Evolutionary conservation across 495 filamentous ascomycete species (phyloP).

Genomic region (Aspergillus sclerotioniger): DNA sequence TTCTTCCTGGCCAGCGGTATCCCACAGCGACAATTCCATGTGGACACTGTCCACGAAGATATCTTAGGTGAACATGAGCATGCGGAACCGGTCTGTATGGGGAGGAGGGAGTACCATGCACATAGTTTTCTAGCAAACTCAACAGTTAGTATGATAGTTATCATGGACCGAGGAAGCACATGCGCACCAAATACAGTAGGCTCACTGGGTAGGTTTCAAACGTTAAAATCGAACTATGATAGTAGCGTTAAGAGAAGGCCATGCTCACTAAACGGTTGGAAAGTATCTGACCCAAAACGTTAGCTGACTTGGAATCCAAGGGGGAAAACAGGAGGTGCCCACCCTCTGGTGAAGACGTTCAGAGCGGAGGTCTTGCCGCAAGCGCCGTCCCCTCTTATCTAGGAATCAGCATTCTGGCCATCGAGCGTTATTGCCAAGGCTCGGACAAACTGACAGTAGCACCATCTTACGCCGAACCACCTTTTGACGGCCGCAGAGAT

Average conservation of each 20-base stretch:
- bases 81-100: neutral
- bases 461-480: constrained; percentile 98
- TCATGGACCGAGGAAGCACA: constrained; percentile 7
- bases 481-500: constrained; percentile 60
- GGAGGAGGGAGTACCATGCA: constrained; percentile 68
- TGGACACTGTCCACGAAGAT: constrained; percentile 97
- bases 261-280: constrained; percentile 86
- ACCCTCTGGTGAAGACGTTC: constrained; percentile 99
- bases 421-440: neutral
- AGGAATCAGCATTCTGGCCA: constrained; percentile 1
- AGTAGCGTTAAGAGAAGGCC: neutral
- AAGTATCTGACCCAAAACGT: constrained; percentile 66
- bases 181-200: constrained; percentile 86
- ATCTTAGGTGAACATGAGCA: constrained; percentile 52
- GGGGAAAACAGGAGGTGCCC: constrained; percentile 25
- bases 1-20: constrained; percentile 98
- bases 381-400: constrained; percentile 83
- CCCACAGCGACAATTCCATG: constrained; percentile 96
- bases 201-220: constrained; percentile 52
- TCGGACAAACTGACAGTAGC: constrained; percentile 67
- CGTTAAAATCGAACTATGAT: constrained; percentile 29
- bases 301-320: constrained; percentile 19
- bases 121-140: constrained; percentile 77
- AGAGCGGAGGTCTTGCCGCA: constrained; percentile 96
- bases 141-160: constrained; percentile 30